Percentiles rank a stretch among this genome's conserved stretches.
phyloP scores from a whole-genome alignment of 345 rosid species.

The Orychophragmus violaceus region DNA sequence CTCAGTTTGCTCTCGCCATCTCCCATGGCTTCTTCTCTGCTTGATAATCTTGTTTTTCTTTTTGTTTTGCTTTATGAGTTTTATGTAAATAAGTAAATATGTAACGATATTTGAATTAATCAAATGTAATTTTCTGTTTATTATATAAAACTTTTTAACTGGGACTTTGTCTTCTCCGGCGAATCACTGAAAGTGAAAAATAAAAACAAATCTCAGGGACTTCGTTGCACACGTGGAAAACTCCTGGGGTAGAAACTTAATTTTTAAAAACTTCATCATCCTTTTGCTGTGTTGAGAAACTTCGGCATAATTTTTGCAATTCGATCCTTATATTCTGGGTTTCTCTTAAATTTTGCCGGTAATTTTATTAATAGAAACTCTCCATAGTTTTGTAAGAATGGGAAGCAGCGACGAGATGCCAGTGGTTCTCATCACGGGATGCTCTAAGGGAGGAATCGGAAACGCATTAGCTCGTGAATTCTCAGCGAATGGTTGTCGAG shows the following conservation, averaged over 20 bases:
- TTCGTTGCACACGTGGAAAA: neutral
- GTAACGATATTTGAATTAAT: neutral
- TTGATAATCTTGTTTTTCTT: constrained; percentile 1
- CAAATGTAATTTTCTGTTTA: neutral
- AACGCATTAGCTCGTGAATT: constrained; percentile 77
- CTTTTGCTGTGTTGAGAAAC: constrained; percentile 6
- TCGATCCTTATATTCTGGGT: neutral
- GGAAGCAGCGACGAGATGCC: constrained; percentile 28
- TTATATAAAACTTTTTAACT: neutral
- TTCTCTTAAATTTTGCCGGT: neutral
- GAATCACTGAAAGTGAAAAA: neutral
- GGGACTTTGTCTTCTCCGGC: constrained; percentile 17
- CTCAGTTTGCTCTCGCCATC: constrained; percentile 24
- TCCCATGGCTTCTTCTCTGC: constrained; percentile 28
- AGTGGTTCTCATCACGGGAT: constrained; percentile 81
- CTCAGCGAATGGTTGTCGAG: constrained; percentile 56
- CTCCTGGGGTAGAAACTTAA: neutral
- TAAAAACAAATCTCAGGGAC: constrained; percentile 1
- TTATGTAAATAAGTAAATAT: constrained; percentile 7
- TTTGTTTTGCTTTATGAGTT: neutral
- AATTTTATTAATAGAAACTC: neutral
- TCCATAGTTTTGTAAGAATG: too few relatives aligned
- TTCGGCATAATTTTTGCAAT: constrained; percentile 10
- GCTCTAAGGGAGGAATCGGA: constrained; percentile 82
- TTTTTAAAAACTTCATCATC: neutral